These are phyloP conservation scores for Suillus occidentalis DNA, from an alignment of 768 basidiomycete species.

Conservation along the genomic window DNA sequence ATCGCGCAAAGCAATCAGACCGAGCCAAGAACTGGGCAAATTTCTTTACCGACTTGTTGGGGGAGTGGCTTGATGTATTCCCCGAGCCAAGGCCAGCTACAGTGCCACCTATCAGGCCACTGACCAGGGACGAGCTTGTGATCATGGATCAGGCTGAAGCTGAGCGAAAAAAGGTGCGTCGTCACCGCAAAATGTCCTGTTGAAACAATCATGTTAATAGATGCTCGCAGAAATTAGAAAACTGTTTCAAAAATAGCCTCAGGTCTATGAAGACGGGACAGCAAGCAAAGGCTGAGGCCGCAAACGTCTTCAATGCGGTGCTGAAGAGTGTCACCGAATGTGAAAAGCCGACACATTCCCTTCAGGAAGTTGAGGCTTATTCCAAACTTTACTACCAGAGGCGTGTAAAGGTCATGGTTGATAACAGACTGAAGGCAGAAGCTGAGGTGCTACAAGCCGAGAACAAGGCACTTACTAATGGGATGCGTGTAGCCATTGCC, in stretches of 20 bases:
- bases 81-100: background rate
- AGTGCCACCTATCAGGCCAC: background rate
- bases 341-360: background rate
- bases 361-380: background rate
- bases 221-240: background rate
- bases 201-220: background rate
- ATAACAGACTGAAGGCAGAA: background rate
- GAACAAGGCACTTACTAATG: background rate
- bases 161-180: background rate
- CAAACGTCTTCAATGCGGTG: background rate
- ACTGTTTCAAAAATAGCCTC: background rate
- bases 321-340: background rate
- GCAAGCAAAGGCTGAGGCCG: background rate
- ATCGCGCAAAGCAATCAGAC: background rate
- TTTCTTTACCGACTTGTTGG: background rate
- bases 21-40: background rate
- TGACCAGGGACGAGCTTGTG: background rate
- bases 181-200: background rate
- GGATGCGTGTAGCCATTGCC: background rate
- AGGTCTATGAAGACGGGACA: background rate
- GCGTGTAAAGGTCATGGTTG: background rate
- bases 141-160: background rate
- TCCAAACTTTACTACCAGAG: slow-evolving; percentile 2
- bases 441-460: background rate
- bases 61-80: background rate